Base-by-base conservation (phyloP, 805 yeast species). In the Kluyveromyces lactis region DNA sequence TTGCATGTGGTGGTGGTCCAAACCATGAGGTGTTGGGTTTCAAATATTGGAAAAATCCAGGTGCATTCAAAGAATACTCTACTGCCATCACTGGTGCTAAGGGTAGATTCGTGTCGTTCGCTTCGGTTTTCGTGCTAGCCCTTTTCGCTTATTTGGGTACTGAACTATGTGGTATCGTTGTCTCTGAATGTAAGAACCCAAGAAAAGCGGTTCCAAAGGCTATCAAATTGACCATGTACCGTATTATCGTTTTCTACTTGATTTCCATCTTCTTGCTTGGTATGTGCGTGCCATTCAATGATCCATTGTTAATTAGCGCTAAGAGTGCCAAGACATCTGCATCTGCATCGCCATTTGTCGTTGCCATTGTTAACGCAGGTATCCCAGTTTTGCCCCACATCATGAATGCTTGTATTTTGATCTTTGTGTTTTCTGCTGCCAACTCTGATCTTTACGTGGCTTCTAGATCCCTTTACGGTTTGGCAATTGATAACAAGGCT, bases 271-370 rank as follows among this genome's bases (percentile, higher is more conserved):
- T 80, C 49, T 61, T 81, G 42, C 63, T 83, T 46, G 86, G 86
- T 33, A 68, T 79, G 75, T 69, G 78, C 56, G 89, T 81, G 41
- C 72, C 84, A 27, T 73, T 73, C 43, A 67, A 67, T 46, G 79
- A 77, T 53, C 69, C 72, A 29, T 48, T 60, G 35, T 66, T 81
- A 44, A 29, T 61, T 18, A 77, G 78, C 12, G 69, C 75, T 13
- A 75, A 75, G 21, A 46, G 52, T 3, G 70, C 76, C 37, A 57
- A 64, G n/a, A 62, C 74, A 2, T 67, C 68, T 31, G 86, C 89
- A 2, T 71, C 81, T 30, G 87, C 90, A 16, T 81, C 92, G 12
- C 95, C 95, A 29, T 85, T 84, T 52, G 89, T 84, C 39, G 79
- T 84, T 53, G 95, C 95, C 35, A 79, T 85, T 43, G 54, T 62